Evolutionary conservation across 2,329 filamentous ascomycete genomes (phyloP), one percentile per base, ranked within the genome.

Genomic region (Fusarium verticillioides): DNA sequence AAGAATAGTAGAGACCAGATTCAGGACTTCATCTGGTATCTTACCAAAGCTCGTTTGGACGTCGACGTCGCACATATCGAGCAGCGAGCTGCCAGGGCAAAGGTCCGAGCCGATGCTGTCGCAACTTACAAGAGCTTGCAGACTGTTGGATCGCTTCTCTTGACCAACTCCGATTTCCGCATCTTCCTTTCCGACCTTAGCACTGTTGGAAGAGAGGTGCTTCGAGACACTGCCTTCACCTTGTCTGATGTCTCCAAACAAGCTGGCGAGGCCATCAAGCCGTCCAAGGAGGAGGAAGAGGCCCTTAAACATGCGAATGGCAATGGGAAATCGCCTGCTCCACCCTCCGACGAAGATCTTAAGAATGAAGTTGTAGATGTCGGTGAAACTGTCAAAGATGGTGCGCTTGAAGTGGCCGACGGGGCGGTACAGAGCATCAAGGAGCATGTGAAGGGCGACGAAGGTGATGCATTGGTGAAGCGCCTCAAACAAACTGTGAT

Each of bases 111-210:
- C n/a, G 79, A 83, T 57, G 77, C 72, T 12, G 75, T 78, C 10
- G 82, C 82, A 2, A 78, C 93, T 21, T 95, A 95, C 78, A 87
- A 93, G 78, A 97, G 95, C 80, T 83, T 97, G 53, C 92, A 91
- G 65, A 97, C 95, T 0, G 90, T 98, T 1, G 92, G 93, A 36
- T 93, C 92, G 7, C 85, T 98, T n/a, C 88, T 98, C 2, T 85
- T 98, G 47, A 94, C 94, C 19, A 98, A 98, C 79, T 91, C 93
- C 0, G 95, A 98, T 78, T 98, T 98, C 81, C 91, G 95, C 43
- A 86, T 95, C 11, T 95, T 98, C 77, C 85, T 98, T 49, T 90
- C 92, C 16, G 96, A 98, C 77, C 83, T 97, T 44, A 91, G 91
- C 50, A 91, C 91, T 0, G 89, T 98, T 52, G 93, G 92, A 18